phyloP scores from a whole-genome alignment of 1,139 yeast species.

The Yamadazyma kanchanaburiensis region DNA sequence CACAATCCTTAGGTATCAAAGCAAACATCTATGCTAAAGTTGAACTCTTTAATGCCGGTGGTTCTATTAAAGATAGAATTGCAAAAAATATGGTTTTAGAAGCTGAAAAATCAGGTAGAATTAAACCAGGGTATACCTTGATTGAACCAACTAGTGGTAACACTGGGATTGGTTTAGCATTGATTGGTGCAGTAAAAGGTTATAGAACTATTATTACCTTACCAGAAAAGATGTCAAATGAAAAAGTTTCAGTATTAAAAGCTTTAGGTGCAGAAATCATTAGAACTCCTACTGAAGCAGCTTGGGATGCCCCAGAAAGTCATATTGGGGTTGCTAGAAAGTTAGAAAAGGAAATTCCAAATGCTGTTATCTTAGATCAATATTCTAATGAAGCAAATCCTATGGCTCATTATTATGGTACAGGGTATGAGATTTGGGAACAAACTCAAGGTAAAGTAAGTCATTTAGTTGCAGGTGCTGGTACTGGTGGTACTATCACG shows the following conservation, averaged over 20 bases:
- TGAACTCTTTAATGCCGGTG: constrained; percentile 68
- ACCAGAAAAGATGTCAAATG: constrained; percentile 93
- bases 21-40: constrained; percentile 58
- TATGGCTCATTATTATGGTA: constrained; percentile 78
- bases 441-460: constrained; percentile 73
- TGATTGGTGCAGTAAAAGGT: constrained; percentile 84
- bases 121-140: constrained; percentile 81
- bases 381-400: constrained; percentile 80
- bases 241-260: constrained; percentile 82
- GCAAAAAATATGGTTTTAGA: constrained; percentile 72
- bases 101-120: constrained; percentile 75
- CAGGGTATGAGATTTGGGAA: constrained; percentile 84
- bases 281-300: constrained; percentile 91
- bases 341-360: constrained; percentile 80
- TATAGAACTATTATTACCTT: constrained; percentile 84
- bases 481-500: constrained; percentile 82
- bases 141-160: constrained; percentile 91
- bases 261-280: constrained; percentile 90
- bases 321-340: constrained; percentile 87
- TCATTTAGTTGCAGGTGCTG: constrained; percentile 86
- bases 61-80: constrained; percentile 67
- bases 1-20: constrained; percentile 73
- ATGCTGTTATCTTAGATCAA: constrained; percentile 83
- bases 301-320: constrained; percentile 90
- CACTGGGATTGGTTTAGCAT: constrained; percentile 86